Percentiles rank a stretch among this genome's conserved stretches.
These are phyloP conservation scores for Curvularia spicifera DNA, from an alignment of 2,329 filamentous ascomycete species.

Conservation along the genomic window DNA sequence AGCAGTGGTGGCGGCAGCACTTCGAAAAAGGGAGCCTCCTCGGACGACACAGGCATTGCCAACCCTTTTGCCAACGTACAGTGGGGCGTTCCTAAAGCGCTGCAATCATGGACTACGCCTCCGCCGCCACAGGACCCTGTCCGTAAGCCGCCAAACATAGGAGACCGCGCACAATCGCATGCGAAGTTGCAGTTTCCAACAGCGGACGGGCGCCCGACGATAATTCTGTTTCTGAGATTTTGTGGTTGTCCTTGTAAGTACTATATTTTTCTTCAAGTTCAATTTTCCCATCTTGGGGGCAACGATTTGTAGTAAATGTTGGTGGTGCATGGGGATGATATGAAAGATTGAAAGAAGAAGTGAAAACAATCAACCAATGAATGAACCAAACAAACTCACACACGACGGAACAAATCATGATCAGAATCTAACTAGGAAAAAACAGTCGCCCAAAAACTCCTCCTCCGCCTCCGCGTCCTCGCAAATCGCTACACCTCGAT, in stretches of 20 bases:
- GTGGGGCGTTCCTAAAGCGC: constrained; percentile 43
- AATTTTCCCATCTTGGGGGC: background rate
- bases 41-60: constrained; percentile 30
- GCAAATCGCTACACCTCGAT: constrained; percentile 60
- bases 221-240: constrained; percentile 44
- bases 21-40: constrained; percentile 32
- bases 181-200: constrained; percentile 42
- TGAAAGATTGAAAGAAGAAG: too few relatives aligned
- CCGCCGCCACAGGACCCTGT: constrained; percentile 35
- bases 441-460: constrained; percentile 56
- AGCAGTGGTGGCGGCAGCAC: constrained; percentile 28
- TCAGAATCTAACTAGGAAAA: too few relatives aligned
- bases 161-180: constrained; percentile 36
- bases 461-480: constrained; percentile 62
- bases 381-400: too few relatives aligned
- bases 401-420: too few relatives aligned
- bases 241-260: constrained; percentile 47
- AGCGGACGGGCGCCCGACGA: constrained; percentile 38
- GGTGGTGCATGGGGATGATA: too few relatives aligned
- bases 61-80: constrained; percentile 49
- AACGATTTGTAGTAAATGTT: too few relatives aligned
- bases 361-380: too few relatives aligned
- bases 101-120: constrained; percentile 45
- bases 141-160: constrained; percentile 36
- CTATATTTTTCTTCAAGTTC: background rate